These are phyloP conservation scores for Acanthamoeba sp. DNA, from an alignment of 208 protist species.

Conservation along the genomic window DNA sequence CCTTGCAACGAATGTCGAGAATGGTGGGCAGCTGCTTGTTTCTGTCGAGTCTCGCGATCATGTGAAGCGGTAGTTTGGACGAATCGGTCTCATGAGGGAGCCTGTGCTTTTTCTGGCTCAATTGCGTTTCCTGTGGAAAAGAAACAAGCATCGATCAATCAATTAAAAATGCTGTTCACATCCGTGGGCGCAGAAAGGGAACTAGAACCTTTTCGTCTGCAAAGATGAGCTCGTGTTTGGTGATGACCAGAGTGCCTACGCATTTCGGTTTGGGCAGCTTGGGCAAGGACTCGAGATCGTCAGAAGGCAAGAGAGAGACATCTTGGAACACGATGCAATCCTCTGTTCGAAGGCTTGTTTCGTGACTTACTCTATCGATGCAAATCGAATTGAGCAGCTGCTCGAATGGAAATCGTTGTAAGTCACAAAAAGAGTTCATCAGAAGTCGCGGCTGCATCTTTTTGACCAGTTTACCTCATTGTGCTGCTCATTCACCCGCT, in stretches of 20 bases:
- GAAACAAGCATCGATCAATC: neutral
- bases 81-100: slow-evolving; percentile 69
- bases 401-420: neutral
- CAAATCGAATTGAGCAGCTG: slow-evolving; percentile 76
- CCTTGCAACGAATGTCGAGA: slow-evolving; percentile 72
- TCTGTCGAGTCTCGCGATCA: slow-evolving; percentile 64
- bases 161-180: too few relatives aligned
- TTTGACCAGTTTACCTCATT: slow-evolving; percentile 29
- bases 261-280: slow-evolving; percentile 33
- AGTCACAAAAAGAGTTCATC: too few relatives aligned
- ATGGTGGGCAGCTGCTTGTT: slow-evolving; percentile 73
- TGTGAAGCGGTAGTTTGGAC: slow-evolving; percentile 67
- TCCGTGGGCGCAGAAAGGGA: too few relatives aligned
- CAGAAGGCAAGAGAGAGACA: slow-evolving; percentile 63
- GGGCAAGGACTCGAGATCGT: slow-evolving; percentile 5
- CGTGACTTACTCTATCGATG: slow-evolving; percentile 25
- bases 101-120: slow-evolving; percentile 60
- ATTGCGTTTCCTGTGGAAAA: slow-evolving; percentile 49
- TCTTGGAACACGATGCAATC: slow-evolving; percentile 71
- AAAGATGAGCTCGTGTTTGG: slow-evolving; percentile 73
- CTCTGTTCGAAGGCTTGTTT: slow-evolving; percentile 29
- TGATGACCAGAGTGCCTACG: slow-evolving; percentile 59
- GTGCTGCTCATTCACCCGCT: slow-evolving; percentile 69
- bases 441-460: too few relatives aligned
- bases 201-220: slow-evolving; percentile 48